A percentile compares a stretch with the other conserved stretches of the same genome.
Conservation (phyloP, 768 basidiomycete species). For the Pilatotrama ljubarskyi region DNA sequence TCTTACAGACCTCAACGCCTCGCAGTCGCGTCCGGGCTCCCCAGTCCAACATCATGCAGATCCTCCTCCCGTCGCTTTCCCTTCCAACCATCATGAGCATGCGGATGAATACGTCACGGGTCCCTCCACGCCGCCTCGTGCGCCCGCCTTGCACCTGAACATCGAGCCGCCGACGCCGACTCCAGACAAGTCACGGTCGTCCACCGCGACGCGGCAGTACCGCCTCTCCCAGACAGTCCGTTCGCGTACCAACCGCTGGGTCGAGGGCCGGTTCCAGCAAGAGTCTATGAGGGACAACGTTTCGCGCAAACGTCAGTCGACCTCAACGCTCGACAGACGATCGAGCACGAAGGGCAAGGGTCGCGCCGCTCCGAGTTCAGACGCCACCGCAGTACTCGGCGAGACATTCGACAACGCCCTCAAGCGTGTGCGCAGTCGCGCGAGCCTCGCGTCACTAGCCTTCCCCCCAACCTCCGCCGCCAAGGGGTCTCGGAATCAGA, state of each 20-base stretch:
- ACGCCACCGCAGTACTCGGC: constrained; percentile 16
- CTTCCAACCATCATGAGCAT: not conserved
- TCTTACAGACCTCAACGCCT: constrained; percentile 32
- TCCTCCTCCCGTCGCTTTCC: not conserved
- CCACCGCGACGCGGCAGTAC: constrained; percentile 22
- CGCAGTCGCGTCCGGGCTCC: constrained; percentile 13
- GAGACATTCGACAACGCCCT: constrained; percentile 29
- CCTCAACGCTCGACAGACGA: not conserved
- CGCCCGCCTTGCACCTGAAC: constrained; percentile 22
- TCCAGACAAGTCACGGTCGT: constrained; percentile 19
- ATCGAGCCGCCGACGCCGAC: constrained; percentile 31
- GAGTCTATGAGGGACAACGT: not conserved
- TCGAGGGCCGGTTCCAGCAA: constrained; percentile 50
- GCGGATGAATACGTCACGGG: constrained; percentile 1
- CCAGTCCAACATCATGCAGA: constrained; percentile 3
- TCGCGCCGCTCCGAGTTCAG: not conserved
- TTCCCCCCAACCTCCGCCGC: not conserved
- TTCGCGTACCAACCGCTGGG: constrained; percentile 60
- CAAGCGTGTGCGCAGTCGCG: constrained; percentile 18
- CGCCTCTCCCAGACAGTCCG: constrained; percentile 53
- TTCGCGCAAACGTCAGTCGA: constrained; percentile 6
- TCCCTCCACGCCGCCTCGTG: constrained; percentile 18
- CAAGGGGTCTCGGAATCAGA: not conserved
- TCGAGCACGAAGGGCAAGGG: constrained; percentile 5
- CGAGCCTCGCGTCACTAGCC: constrained; percentile 8